Conservation (phyloP, 345 rosid genomes). For the Murraya koenigii region DNA sequence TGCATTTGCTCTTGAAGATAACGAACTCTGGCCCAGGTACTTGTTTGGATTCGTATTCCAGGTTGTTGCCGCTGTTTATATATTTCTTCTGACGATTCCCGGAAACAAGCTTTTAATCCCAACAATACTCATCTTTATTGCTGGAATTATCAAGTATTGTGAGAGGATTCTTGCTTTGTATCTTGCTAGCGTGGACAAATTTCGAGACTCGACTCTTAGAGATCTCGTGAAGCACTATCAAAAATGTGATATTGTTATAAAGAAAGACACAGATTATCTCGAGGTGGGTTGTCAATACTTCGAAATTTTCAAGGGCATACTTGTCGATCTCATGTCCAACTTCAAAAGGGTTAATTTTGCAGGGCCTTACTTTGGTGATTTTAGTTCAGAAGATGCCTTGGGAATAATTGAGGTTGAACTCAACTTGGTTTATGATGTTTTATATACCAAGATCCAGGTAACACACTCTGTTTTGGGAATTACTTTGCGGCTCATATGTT, state of each 20-base stretch:
- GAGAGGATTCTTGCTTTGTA: slow-evolving; percentile 38
- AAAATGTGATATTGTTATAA: slow-evolving; percentile 20
- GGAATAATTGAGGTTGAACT: slow-evolving; percentile 59
- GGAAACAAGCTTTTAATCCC: slow-evolving; percentile 29
- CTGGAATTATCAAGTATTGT: slow-evolving; percentile 45
- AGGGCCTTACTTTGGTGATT: slow-evolving; percentile 35
- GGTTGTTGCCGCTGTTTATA: slow-evolving; percentile 40
- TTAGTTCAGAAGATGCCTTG: slow-evolving; percentile 37
- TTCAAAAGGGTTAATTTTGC: slow-evolving; percentile 47
- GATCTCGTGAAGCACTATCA: slow-evolving; percentile 7
- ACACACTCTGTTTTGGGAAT: slow-evolving; percentile 36
- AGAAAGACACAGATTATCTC: slow-evolving; percentile 18
- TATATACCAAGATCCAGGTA: slow-evolving; percentile 51
- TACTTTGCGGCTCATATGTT: slow-evolving; percentile 28
- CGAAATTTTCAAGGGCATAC: slow-evolving; percentile 50
- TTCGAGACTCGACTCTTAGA: background rate
- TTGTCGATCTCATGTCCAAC: slow-evolving; percentile 60
- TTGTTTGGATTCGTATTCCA: slow-evolving; percentile 47
- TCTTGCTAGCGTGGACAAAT: background rate
- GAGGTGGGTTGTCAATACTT: slow-evolving; percentile 42
- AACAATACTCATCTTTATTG: slow-evolving; percentile 41
- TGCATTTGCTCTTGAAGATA: slow-evolving; percentile 65
- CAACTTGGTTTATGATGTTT: slow-evolving; percentile 57
- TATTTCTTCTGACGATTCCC: slow-evolving; percentile 39
- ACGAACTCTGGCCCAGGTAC: slow-evolving; percentile 64